Conservation (phyloP, 2,329 filamentous ascomycete species). For the Aspergillus fijiensis region DNA sequence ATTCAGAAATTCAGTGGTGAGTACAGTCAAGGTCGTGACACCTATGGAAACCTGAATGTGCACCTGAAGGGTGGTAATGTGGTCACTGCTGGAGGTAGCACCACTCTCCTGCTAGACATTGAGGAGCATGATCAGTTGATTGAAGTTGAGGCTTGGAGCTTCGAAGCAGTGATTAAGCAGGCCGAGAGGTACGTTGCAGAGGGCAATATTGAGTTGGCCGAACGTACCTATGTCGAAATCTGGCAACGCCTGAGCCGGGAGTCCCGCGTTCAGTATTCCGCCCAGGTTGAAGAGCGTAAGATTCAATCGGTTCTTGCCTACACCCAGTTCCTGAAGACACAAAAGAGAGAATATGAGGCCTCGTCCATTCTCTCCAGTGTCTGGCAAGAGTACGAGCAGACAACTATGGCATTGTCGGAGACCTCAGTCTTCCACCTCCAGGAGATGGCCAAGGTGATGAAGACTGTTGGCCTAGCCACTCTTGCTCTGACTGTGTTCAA, state of each 20-base stretch:
- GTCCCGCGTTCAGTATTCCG: slow-evolving; percentile 43
- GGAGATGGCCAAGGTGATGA: slow-evolving; percentile 48
- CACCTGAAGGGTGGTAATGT: slow-evolving; percentile 35
- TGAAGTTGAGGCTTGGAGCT: slow-evolving; percentile 37
- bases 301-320: slow-evolving; percentile 49
- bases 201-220: slow-evolving; percentile 39
- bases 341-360: slow-evolving; percentile 47
- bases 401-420: slow-evolving; percentile 44
- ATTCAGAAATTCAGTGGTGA: slow-evolving; percentile 29
- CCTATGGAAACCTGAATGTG: slow-evolving; percentile 28
- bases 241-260: slow-evolving; percentile 54
- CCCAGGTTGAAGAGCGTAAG: slow-evolving; percentile 51
- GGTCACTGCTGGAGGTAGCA: slow-evolving; percentile 13
- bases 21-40: slow-evolving; percentile 18
- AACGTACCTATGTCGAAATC: slow-evolving; percentile 50
- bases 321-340: slow-evolving; percentile 47
- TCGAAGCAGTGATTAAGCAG: slow-evolving; percentile 37
- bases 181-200: slow-evolving; percentile 41
- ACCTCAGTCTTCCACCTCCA: slow-evolving; percentile 37
- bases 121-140: slow-evolving; percentile 43
- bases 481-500: slow-evolving; percentile 52
- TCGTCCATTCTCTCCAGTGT: slow-evolving; percentile 48
- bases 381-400: slow-evolving; percentile 52
- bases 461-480: slow-evolving; percentile 45
- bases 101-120: slow-evolving; percentile 35